phyloP scores from a whole-genome alignment of 2,329 filamentous ascomycete genomes.

The Diaporthe ampelina region DNA sequence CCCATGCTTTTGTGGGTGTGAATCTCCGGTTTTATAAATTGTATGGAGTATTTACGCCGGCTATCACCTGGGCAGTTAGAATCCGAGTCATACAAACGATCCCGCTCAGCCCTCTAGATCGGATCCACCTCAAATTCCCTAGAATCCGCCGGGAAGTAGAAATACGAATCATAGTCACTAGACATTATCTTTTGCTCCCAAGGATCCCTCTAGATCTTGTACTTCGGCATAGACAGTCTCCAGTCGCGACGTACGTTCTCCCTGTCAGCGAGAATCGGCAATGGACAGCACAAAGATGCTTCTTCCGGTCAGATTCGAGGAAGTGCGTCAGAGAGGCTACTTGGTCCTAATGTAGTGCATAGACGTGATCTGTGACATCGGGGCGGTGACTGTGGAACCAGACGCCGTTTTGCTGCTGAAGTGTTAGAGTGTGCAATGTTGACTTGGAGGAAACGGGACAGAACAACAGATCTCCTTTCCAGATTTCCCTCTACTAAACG shows the following conservation, averaged over 20 bases:
- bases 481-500: background rate
- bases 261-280: background rate
- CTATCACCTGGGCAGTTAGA: background rate
- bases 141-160: background rate
- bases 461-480: background rate
- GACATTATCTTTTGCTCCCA: constrained; percentile 8
- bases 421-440: background rate
- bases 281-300: background rate
- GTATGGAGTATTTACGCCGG: too few species aligned
- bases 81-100: background rate
- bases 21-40: too few species aligned
- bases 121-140: background rate
- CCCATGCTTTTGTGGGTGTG: too few species aligned
- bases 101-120: background rate
- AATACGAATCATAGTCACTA: background rate
- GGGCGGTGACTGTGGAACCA: constrained; percentile 16
- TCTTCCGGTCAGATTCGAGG: background rate
- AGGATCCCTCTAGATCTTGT: background rate
- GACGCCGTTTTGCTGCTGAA: background rate
- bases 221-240: constrained; percentile 3
- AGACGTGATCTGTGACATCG: background rate
- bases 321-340: background rate
- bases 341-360: background rate
- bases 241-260: background rate
- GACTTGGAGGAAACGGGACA: background rate